A percentile compares a stretch with the other conserved stretches of the same genome.
Evolutionary conservation across 2,329 filamentous ascomycete genomes (phyloP).

Genomic region (Ophiostoma fasciatum): DNA sequence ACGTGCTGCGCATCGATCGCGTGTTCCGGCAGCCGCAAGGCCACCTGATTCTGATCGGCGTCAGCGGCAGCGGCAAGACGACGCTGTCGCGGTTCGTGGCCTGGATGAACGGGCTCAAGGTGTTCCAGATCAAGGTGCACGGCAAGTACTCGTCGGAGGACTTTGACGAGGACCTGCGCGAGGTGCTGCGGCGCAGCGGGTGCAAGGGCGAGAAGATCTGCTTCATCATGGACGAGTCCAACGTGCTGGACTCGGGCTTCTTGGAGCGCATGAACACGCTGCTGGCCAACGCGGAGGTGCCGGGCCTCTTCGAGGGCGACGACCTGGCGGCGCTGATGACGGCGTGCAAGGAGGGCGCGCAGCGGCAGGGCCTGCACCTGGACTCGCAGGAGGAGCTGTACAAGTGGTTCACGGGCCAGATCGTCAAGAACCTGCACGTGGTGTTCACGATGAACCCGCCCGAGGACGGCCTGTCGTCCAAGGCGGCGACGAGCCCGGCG

Average conservation of each 20-base stretch:
- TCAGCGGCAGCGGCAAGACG: constrained; percentile 97
- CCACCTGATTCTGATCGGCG: constrained; percentile 94
- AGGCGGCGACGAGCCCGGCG: constrained; percentile 92
- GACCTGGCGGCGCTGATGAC: constrained; percentile 98
- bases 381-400: constrained; percentile 99
- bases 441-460: constrained; percentile 99
- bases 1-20: constrained; percentile 93
- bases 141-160: constrained; percentile 97
- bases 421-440: constrained; percentile 96
- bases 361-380: constrained; percentile 83
- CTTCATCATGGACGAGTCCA: constrained; percentile 99
- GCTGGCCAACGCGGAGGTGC: constrained; percentile 97
- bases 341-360: constrained; percentile 93
- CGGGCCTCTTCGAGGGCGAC: constrained; percentile 96
- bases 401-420: constrained; percentile 99
- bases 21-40: constrained; percentile 98
- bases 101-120: constrained; percentile 99
- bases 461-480: constrained; percentile 84
- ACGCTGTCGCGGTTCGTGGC: constrained; percentile 95
- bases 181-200: constrained; percentile 81
- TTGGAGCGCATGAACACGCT: constrained; percentile 98
- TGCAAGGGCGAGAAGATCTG: constrained; percentile 99
- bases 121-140: constrained; percentile 99
- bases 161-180: constrained; percentile 93
- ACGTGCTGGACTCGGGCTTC: constrained; percentile 97